Base-by-base conservation (phyloP, 2,329 filamentous ascomycete genomes). In the Peltaster fructicola region DNA sequence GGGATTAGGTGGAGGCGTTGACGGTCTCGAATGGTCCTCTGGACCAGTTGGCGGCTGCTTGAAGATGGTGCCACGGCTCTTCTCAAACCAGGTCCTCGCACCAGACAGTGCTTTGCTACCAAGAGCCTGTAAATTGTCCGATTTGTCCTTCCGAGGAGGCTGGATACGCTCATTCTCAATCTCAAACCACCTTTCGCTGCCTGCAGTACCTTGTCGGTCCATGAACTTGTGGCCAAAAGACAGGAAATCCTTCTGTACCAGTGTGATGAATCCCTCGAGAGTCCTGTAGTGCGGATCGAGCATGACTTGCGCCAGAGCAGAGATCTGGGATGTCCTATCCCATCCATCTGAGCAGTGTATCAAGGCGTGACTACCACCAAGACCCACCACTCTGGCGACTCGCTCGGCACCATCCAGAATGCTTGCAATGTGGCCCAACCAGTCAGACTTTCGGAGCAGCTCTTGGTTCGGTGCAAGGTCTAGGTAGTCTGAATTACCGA, bases 321-420 rank as follows among this genome's bases (percentile, higher is more conserved):
- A 90, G 25, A 98, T 64, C 53, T 98, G 88, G 42, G 82, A 85
- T 6, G 88, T 98, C 24, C 88, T 75, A 52, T 98, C 88, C 88
- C 88, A 98, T 4, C 88, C 88, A 51, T 98, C 88, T 2, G 88
- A 95, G 52, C 88, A 98, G 52, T 98, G 88, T 23, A 98, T 92
- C 22, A 98, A 58, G 7, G 91, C 85, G 47, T 98, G 82, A 2
- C 84, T 92, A 44, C 93, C 85, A 36, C 81, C 77, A 30, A 95
- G 73, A 15, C 82, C 88, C 16, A 98, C 73, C 40, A 88, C 80
- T 15, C 78, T 66, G 15, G 84, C 76, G 38, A 95, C 91, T 29
- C 90, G 60, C 23, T 73, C 68, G 5, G 82, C 75, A 1, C 88
- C 88, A 32, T 88, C 78, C 9, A 98, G 57, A 22, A 98, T 69